phyloP scores from a whole-genome alignment of 257 asterid genomes.

The Fraxinus excelsior region DNA sequence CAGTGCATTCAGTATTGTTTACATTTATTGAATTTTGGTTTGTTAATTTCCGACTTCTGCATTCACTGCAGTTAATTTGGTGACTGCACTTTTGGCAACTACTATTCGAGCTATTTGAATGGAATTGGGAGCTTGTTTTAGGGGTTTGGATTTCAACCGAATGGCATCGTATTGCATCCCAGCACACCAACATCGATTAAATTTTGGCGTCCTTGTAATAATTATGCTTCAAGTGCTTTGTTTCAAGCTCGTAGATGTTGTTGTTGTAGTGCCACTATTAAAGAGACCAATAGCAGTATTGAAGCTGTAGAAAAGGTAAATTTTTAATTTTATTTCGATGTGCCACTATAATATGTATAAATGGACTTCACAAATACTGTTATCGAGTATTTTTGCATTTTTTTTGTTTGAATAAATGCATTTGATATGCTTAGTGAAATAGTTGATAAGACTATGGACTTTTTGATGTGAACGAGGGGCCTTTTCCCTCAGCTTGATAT shows the following conservation, averaged over 20 bases:
- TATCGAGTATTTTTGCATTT: neutral
- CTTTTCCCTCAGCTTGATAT: neutral
- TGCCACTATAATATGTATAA: neutral
- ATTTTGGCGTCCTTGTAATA: slow-evolving; percentile 9
- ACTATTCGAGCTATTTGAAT: slow-evolving; percentile 7
- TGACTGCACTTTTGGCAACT: neutral
- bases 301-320: slow-evolving; percentile 36
- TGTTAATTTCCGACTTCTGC: neutral
- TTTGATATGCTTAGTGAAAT: neutral
- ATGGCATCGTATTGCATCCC: slow-evolving; percentile 27
- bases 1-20: too few relatives aligned
- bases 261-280: slow-evolving; percentile 36
- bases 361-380: neutral
- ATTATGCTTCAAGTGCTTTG: slow-evolving; percentile 23
- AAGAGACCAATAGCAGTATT: slow-evolving; percentile 24
- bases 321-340: neutral
- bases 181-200: slow-evolving; percentile 14
- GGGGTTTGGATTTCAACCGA: slow-evolving; percentile 21
- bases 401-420: too few relatives aligned
- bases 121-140: slow-evolving; percentile 43
- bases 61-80: neutral
- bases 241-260: slow-evolving; percentile 29
- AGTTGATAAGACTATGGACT: neutral
- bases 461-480: neutral
- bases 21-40: neutral